phyloP scores from a whole-genome alignment of 768 basidiomycete species.

The Tylopilus sp. region DNA sequence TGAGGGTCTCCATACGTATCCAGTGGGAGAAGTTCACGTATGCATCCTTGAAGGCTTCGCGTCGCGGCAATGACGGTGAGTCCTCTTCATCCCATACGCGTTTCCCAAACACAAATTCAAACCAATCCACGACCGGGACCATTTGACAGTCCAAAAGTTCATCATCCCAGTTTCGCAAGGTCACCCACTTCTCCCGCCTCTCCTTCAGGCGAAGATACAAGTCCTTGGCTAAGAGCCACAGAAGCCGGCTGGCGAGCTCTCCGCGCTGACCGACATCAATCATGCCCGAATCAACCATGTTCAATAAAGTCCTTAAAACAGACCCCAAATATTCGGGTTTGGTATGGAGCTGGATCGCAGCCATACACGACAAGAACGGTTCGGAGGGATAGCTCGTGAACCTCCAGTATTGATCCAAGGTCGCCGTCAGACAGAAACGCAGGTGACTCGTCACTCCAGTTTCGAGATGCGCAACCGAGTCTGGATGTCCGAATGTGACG shows the following conservation, averaged over 20 bases:
- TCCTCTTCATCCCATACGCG: background rate
- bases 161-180: constrained; percentile 1
- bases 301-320: background rate
- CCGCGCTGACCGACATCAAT: constrained; percentile 2
- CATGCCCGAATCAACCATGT: constrained; percentile 5
- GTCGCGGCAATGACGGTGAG: background rate
- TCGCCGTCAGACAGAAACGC: constrained; percentile 6
- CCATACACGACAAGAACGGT: constrained; percentile 13
- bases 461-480: constrained; percentile 2
- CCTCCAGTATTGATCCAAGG: constrained; percentile 7
- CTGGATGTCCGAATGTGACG: constrained; percentile 2
- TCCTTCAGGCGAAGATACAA: background rate
- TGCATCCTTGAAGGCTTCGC: background rate
- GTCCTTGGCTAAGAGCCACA: constrained; percentile 9
- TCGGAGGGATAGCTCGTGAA: constrained; percentile 18
- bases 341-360: background rate
- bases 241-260: background rate
- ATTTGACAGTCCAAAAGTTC: constrained; percentile 11
- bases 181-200: background rate
- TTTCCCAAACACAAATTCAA: constrained; percentile 11
- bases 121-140: constrained; percentile 9
- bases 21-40: too few relatives aligned
- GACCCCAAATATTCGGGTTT: background rate
- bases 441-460: constrained; percentile 11
- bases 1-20: too few relatives aligned